Evolutionary conservation across 345 rosid genomes (phyloP).

Genomic region (Euphorbia lathyris): DNA sequence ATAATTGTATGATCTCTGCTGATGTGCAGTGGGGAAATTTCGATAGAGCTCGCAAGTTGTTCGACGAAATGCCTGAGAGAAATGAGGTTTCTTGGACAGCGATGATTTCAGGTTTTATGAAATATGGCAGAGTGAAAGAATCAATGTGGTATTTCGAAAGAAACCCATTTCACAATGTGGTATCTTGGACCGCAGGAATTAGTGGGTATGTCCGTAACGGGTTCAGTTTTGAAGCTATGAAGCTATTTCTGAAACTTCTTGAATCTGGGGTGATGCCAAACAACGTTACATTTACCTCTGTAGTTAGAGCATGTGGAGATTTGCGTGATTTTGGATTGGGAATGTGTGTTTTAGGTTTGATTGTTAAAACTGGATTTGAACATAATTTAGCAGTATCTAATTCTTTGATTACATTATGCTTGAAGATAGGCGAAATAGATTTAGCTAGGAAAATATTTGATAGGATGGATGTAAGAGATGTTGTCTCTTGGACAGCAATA

Average conservation of each 20-base stretch:
- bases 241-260: constrained; percentile 39
- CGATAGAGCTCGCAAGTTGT: constrained; percentile 41
- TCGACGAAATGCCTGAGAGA: constrained; percentile 60
- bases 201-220: constrained; percentile 54
- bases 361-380: constrained; percentile 48
- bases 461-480: constrained; percentile 45
- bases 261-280: constrained; percentile 48
- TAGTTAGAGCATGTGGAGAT: constrained; percentile 41
- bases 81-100: constrained; percentile 55
- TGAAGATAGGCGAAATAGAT: constrained; percentile 43
- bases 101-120: constrained; percentile 54
- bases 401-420: constrained; percentile 45
- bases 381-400: constrained; percentile 41
- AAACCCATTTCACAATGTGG: constrained; percentile 49
- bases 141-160: constrained; percentile 47
- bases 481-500: constrained; percentile 59
- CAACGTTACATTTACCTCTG: constrained; percentile 44
- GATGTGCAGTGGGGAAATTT: constrained; percentile 40
- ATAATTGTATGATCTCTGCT: constrained; percentile 44
- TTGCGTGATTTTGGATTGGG: constrained; percentile 36
- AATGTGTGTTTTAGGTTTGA: constrained; percentile 38
- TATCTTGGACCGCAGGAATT: constrained; percentile 54
- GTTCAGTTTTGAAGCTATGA: constrained; percentile 36
- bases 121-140: constrained; percentile 43
- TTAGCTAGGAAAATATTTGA: constrained; percentile 43